Base-by-base conservation (phyloP, 2,329 filamentous ascomycete genomes). In the Alternaria sp. region DNA sequence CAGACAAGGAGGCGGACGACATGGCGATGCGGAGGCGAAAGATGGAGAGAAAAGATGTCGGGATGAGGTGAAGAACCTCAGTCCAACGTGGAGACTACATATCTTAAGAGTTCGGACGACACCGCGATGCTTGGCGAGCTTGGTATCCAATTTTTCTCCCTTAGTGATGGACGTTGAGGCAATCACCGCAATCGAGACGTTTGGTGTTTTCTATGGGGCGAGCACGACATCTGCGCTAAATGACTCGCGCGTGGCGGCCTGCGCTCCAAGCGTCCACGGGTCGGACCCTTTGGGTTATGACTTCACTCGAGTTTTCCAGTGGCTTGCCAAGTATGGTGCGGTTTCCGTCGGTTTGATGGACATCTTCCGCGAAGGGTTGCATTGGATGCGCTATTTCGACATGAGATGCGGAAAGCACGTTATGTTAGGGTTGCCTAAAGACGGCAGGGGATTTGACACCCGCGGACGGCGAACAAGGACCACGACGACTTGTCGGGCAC, bases 191-290 rank as follows among this genome's bases (percentile, higher is more conserved):
- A 28, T 43, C 36, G 32, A 54, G 52, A 44, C 52, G 52, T 54
- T 44, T 44, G 52, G 32, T 65, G 58, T 70, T 67, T 63, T 51
- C 52, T 59, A 65, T 67, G 69, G 69, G 67, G 60, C 69, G 57
- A 71, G 69, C 69, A 71, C 69, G 69, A 71, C 67, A 71, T 71
- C 50, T 54, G 56, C 50, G 61, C 64, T 66, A 66, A n/a, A 15
- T 57, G 59, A 57, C 56, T 60, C 46, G 55, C 44, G 47, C 30
- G 47, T 36, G 55, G 36, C 43, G 40, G 36, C 25, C 3, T 19
- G 51, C 52, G 61, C 15, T 6, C 56, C 49, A 36, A 36, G 49
- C 49, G 17, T 52, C 28, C 21, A 32, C 15, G 50, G 50, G 50
- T 26, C 28, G 23, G 51, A 45, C 36, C 52, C 30, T 61, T 61